A percentile compares a stretch with the other conserved stretches of the same genome.
Conservation (phyloP, 176 grass and related monocot species). For the sorghum (Sorghum bicolor) region Sorghum_bicolor_NCBIv3 NC_012875.2:51497501-51498000, state of each 20-base stretch:
- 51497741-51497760: background rate
- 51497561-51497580: background rate
- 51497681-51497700: background rate
- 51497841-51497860: background rate
- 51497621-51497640: background rate
- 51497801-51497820: background rate
- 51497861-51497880: background rate
- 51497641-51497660: background rate
- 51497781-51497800: background rate
- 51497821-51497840: background rate
- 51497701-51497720: background rate
- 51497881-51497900: slow-evolving; percentile 4
- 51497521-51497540: background rate
- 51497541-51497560: background rate
- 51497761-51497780: background rate
- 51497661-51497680: background rate
- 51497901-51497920: slow-evolving; percentile 76
- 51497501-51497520: background rate
- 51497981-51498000: slow-evolving; percentile 98
- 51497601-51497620: background rate
- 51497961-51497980: slow-evolving; percentile 75
- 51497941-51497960: slow-evolving; percentile 69
- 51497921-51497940: slow-evolving; percentile 66
- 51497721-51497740: background rate
- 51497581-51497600: background rate